Evolutionary conservation across 345 rosid species (phyloP).

Genomic region (Draba incana): DNA sequence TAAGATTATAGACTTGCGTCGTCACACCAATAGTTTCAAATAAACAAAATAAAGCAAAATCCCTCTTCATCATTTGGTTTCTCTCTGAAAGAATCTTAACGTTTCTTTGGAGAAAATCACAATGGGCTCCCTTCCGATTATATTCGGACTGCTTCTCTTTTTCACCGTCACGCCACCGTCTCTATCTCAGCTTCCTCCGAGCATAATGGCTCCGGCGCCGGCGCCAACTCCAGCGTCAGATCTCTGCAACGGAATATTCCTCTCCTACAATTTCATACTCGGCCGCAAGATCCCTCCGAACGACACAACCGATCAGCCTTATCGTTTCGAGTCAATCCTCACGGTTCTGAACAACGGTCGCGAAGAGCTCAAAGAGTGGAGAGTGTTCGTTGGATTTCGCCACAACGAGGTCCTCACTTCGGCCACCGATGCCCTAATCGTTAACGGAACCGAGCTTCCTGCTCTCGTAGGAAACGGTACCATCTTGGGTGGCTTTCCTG

Average conservation of each 20-base stretch:
- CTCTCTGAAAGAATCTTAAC: neutral
- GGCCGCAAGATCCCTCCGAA: slow-evolving; percentile 76
- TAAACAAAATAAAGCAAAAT: neutral
- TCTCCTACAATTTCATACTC: slow-evolving; percentile 55
- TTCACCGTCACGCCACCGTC: slow-evolving; percentile 40
- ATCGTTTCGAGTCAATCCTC: slow-evolving; percentile 78
- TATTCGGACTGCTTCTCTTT: slow-evolving; percentile 33
- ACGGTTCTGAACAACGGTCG: slow-evolving; percentile 73
- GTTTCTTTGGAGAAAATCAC: neutral
- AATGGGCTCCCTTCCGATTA: slow-evolving; percentile 26
- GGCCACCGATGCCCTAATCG: slow-evolving; percentile 65
- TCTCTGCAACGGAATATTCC: slow-evolving; percentile 72
- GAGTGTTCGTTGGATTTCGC: slow-evolving; percentile 67
- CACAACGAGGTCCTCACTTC: slow-evolving; percentile 74
- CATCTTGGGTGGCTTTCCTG: slow-evolving; percentile 72
- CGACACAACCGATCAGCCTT: slow-evolving; percentile 66
- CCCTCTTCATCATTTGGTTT: neutral
- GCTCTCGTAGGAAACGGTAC: slow-evolving; percentile 84
- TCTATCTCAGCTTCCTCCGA: slow-evolving; percentile 47
- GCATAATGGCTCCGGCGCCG: slow-evolving; percentile 20
- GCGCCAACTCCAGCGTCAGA: slow-evolving; percentile 51
- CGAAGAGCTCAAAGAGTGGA: slow-evolving; percentile 79
- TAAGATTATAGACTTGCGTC: slow-evolving; percentile 23
- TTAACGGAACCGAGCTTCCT: slow-evolving; percentile 74
- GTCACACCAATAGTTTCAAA: neutral